Evolutionary conservation across 192 early-diverging fungal genomes (phyloP), one percentile per base, ranked within the genome.

Genomic region (Rhizophlyctis rosea): DNA sequence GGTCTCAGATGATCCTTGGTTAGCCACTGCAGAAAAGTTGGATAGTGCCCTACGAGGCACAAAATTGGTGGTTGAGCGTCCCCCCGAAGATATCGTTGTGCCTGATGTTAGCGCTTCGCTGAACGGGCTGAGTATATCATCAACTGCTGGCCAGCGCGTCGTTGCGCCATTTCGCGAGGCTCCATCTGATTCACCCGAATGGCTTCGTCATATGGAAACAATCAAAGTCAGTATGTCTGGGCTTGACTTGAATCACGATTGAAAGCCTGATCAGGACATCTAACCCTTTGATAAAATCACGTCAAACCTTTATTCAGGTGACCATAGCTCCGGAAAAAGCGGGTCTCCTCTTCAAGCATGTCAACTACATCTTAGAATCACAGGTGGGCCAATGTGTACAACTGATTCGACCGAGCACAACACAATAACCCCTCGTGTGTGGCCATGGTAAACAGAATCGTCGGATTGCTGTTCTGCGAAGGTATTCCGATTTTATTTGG

Each of bases 401-500:
- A 14, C 9, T 23, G 9, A 9, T 23, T 7, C 50, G 5, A 7
- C 25, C 50, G 5, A 23, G 5, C 50, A 9, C 24, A 23, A 27
- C 25, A 7, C 9, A 27, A 14, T 28, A 5, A 7, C 9, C 5
- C 7, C 23, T 14, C 11, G 24, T 5, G 24, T 28, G 7, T 52
- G 50, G n/a, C 24, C 24, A 14, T 23, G n/a, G 25, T 23, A 29
- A 36, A 16, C 30, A 81, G 61, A 67, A 74, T 18, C 81, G 74
- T 11, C 58, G 68, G 34, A 74, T 74, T 34, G 73, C 64, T 47
- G 93, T 93, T 1, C 67, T 86, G 30, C 84, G 95, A 14, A 81
- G 95, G 65, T 97, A 92, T 71, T 93, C 87, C 55, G 95, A 97
- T 69, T 94, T 97, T 70, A 82, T 86, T 70, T 94, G 91, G 91